These are phyloP conservation scores for Malassezia yamatoensis DNA, from an alignment of 1,284 basidiomycete species.

Conservation along the genomic window DNA sequence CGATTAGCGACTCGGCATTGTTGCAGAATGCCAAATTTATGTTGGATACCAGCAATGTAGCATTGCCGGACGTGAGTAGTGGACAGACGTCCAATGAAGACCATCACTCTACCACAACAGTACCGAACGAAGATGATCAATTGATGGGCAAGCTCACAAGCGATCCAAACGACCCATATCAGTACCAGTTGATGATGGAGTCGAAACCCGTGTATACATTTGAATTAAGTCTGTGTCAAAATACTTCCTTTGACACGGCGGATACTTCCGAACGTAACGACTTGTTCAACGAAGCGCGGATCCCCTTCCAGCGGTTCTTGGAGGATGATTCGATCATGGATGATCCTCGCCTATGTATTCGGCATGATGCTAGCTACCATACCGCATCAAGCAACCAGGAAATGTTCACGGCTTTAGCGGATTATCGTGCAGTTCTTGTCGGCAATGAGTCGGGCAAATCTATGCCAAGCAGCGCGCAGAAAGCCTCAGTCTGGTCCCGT, in stretches of 20 bases:
- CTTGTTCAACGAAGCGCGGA: conserved; percentile 49
- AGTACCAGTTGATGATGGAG: conserved; percentile 51
- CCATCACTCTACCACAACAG: not conserved
- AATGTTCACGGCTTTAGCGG: conserved; percentile 51
- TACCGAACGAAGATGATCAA: not conserved
- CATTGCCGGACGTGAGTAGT: not conserved
- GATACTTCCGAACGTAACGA: conserved; percentile 35
- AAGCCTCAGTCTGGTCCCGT: conserved; percentile 31
- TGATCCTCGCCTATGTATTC: conserved; percentile 51
- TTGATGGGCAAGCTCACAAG: conserved; percentile 46
- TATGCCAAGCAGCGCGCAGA: not conserved
- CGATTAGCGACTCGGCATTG: conserved; percentile 15
- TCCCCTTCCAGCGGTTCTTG: conserved; percentile 53
- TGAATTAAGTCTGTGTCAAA: conserved; percentile 49
- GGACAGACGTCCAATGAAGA: not conserved
- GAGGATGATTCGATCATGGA: conserved; percentile 51
- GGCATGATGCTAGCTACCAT: conserved; percentile 51
- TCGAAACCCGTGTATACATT: conserved; percentile 50
- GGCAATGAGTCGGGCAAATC: conserved; percentile 33
- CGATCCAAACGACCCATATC: conserved; percentile 50
- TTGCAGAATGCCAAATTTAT: not conserved
- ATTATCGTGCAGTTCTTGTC: conserved; percentile 32
- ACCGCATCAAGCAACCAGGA: conserved; percentile 53
- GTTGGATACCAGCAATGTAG: not conserved
- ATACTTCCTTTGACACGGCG: conserved; percentile 19